These are phyloP conservation scores for Nothophoma quercina DNA, from an alignment of 2,329 filamentous ascomycete genomes.

Conservation along the genomic window DNA sequence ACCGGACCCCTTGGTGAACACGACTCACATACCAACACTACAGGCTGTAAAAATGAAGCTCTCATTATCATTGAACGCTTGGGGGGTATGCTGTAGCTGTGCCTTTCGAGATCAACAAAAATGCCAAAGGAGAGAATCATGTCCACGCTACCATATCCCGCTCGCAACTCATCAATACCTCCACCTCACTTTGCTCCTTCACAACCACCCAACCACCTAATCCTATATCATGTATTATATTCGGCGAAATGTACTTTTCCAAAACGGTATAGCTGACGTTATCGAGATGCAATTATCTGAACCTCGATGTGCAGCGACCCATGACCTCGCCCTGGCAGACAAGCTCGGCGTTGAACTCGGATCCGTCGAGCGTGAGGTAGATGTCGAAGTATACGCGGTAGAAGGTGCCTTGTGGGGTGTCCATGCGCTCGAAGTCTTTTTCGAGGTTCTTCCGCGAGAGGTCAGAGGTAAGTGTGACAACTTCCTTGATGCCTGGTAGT, in stretches of 20 bases:
- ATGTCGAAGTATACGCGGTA: conserved; percentile 74
- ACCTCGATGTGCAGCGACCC: conserved; percentile 92
- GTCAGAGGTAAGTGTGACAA: conserved; percentile 96
- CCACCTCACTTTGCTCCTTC: background rate
- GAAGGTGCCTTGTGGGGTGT: conserved; percentile 86
- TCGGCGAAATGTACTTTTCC: conserved; percentile 8
- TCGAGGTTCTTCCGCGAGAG: conserved; percentile 97
- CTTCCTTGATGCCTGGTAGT: conserved; percentile 89
- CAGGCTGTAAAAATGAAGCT: conserved; percentile 1
- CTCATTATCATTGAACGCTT: conserved; percentile 14
- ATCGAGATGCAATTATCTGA: conserved; percentile 61
- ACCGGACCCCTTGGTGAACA: background rate
- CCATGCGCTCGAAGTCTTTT: conserved; percentile 99
- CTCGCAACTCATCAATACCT: background rate
- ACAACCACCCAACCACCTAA: background rate
- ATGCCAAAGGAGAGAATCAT: conserved; percentile 10
- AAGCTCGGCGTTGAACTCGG: conserved; percentile 96
- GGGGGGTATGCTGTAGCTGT: conserved; percentile 16
- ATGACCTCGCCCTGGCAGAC: conserved; percentile 99
- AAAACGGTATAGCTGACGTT: background rate
- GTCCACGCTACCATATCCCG: background rate
- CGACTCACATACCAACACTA: background rate
- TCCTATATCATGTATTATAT: conserved; percentile 8
- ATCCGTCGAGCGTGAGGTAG: conserved; percentile 89
- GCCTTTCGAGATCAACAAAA: conserved; percentile 5